A percentile compares a stretch with the other conserved stretches of the same genome.
These are phyloP conservation scores for Hanseniaspora hatyaiensis DNA, from an alignment of 805 yeast species.

Conservation along the genomic window DNA sequence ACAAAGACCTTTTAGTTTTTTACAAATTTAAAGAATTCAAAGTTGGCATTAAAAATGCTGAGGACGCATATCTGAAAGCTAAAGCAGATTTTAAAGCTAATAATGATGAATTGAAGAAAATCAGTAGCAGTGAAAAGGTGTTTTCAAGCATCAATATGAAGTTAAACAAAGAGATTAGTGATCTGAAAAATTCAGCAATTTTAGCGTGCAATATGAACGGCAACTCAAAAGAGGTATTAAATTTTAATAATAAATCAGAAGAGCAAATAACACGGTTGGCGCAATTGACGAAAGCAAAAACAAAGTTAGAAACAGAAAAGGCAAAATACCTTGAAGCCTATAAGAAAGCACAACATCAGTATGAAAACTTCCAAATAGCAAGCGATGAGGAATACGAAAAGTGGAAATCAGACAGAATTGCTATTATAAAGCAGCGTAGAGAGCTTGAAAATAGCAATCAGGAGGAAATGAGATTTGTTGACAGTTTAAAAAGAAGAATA, in stretches of 20 bases:
- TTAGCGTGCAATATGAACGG: neutral
- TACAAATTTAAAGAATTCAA: slow-evolving; percentile 36
- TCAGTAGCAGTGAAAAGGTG: slow-evolving; percentile 21
- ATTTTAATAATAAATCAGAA: neutral
- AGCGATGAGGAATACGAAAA: neutral
- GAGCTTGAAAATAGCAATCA: neutral
- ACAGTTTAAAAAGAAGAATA: slow-evolving; percentile 2
- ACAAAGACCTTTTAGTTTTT: slow-evolving; percentile 39
- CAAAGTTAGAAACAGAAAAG: neutral
- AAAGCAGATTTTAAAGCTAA: slow-evolving; percentile 20
- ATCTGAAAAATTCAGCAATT: slow-evolving; percentile 7
- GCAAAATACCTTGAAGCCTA: neutral
- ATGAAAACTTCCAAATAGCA: neutral
- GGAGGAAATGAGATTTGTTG: neutral
- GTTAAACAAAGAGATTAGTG: neutral
- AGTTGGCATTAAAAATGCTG: slow-evolving; percentile 19
- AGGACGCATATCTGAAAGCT: slow-evolving; percentile 23
- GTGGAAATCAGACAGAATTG: slow-evolving; percentile 1
- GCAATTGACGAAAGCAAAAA: neutral
- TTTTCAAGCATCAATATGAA: slow-evolving; percentile 12
- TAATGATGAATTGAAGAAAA: slow-evolving; percentile 23
- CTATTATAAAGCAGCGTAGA: neutral
- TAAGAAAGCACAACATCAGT: neutral
- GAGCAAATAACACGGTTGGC: neutral
- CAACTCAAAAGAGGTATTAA: neutral